A percentile compares a stretch with the other conserved stretches of the same genome.
Conservation (phyloP, 495 filamentous ascomycete genomes). For the Podospora sp. region DNA sequence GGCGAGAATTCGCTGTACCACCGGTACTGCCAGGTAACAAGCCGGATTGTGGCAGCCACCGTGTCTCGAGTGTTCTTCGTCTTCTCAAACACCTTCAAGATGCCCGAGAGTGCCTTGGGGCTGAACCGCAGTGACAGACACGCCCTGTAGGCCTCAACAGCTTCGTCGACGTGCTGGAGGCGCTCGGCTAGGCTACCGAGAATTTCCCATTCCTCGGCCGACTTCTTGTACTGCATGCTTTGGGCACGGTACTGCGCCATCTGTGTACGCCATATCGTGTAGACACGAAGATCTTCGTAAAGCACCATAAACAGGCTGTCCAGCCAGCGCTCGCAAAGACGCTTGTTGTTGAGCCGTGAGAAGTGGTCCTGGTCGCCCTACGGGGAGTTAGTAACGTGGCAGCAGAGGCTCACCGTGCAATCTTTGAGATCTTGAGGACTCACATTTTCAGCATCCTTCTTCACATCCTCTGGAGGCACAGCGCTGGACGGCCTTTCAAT, state of each 20-base stretch:
- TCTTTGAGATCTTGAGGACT: slow-evolving; percentile 32
- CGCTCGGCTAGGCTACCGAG: slow-evolving; percentile 90
- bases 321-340: slow-evolving; percentile 95
- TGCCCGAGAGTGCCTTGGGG: slow-evolving; percentile 83
- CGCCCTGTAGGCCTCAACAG: slow-evolving; percentile 85
- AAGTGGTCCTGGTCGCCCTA: slow-evolving; percentile 56
- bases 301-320: slow-evolving; percentile 99
- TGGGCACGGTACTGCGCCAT: slow-evolving; percentile 91
- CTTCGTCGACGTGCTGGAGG: slow-evolving; percentile 85
- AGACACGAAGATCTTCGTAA: slow-evolving; percentile 96
- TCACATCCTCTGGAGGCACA: slow-evolving; percentile 77
- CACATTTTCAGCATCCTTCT: slow-evolving; percentile 84
- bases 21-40: slow-evolving; percentile 97
- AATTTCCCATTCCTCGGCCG: slow-evolving; percentile 96
- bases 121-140: slow-evolving; percentile 84
- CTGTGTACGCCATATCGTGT: slow-evolving; percentile 98
- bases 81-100: slow-evolving; percentile 74
- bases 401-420: slow-evolving; percentile 3
- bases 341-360: slow-evolving; percentile 85
- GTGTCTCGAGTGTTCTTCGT: slow-evolving; percentile 72
- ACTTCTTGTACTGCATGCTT: slow-evolving; percentile 90
- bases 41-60: slow-evolving; percentile 76
- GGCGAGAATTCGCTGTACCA: slow-evolving; percentile 99
- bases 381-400: slow-evolving; percentile 21
- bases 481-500: slow-evolving; percentile 83